Evolutionary conservation across 352 stramenopile species (phyloP).

Genomic region (Globisporangium echinulatum): DNA sequence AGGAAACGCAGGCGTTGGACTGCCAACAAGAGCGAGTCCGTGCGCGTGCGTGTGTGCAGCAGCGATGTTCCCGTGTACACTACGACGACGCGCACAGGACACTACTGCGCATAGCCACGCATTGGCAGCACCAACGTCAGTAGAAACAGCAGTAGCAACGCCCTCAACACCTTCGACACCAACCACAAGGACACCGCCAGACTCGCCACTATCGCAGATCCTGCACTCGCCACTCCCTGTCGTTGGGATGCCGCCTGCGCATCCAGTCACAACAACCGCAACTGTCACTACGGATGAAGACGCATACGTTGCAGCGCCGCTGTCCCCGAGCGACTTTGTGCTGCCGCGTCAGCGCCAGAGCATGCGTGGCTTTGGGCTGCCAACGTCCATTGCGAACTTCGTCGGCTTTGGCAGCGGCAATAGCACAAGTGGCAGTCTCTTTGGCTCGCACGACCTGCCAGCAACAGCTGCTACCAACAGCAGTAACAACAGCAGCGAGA

Average conservation of each 20-base stretch:
- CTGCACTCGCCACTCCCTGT: slow-evolving; percentile 2
- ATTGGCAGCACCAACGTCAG: not conserved
- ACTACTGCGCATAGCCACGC: not conserved
- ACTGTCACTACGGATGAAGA: too few relatives aligned
- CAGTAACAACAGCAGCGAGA: not conserved
- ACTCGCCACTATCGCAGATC: slow-evolving; percentile 1
- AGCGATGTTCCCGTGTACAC: too few relatives aligned
- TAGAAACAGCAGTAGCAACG: slow-evolving; percentile 1
- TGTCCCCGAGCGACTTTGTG: not conserved
- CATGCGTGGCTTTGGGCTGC: slow-evolving; percentile 2
- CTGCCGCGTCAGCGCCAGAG: slow-evolving; percentile 3
- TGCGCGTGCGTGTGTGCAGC: too few relatives aligned
- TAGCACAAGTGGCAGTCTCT: not conserved
- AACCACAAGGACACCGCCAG: not conserved
- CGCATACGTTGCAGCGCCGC: too few relatives aligned
- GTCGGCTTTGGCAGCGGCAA: slow-evolving; percentile 4
- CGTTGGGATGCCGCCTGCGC: not conserved
- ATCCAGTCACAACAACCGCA: not conserved
- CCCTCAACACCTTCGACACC: not conserved
- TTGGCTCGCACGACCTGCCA: not conserved
- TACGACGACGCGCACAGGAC: too few relatives aligned
- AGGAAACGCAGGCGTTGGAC: too few relatives aligned
- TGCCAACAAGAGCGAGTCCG: too few relatives aligned
- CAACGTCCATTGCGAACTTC: slow-evolving; percentile 5
- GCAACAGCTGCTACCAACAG: not conserved